phyloP scores from a whole-genome alignment of 2,329 filamentous ascomycete genomes.

The Malbranchea cinnamomea region DNA sequence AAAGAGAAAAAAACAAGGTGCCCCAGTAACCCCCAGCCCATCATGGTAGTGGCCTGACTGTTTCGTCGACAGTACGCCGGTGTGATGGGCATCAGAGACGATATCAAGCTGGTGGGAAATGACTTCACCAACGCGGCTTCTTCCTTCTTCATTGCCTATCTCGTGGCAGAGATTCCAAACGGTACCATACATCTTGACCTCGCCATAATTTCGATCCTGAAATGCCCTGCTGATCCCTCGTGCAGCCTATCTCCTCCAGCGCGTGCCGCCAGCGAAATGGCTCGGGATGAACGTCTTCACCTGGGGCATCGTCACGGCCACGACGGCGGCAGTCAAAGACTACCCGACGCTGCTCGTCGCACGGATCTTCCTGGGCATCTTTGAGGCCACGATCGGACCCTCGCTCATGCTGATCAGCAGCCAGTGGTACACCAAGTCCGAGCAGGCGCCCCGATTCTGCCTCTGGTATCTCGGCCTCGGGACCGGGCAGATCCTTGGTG shows the following conservation, averaged over 20 bases:
- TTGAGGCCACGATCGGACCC: slow-evolving; percentile 19
- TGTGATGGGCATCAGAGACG: slow-evolving; percentile 47
- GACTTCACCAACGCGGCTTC: slow-evolving; percentile 49
- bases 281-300: slow-evolving; percentile 43
- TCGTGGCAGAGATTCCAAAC: slow-evolving; percentile 45
- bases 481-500: slow-evolving; percentile 24
- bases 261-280: slow-evolving; percentile 46
- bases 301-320: slow-evolving; percentile 42
- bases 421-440: slow-evolving; percentile 27
- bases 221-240: slow-evolving; percentile 1
- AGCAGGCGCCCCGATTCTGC: slow-evolving; percentile 40
- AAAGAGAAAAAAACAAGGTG: slow-evolving; percentile 50
- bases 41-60: too few species aligned
- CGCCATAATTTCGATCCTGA: neutral
- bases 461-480: slow-evolving; percentile 45
- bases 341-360: slow-evolving; percentile 18
- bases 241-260: slow-evolving; percentile 43
- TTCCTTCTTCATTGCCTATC: slow-evolving; percentile 47
- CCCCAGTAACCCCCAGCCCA: too few species aligned
- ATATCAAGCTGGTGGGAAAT: slow-evolving; percentile 41
- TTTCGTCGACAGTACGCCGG: slow-evolving; percentile 40
- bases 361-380: slow-evolving; percentile 17
- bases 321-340: slow-evolving; percentile 32
- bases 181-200: slow-evolving; percentile 22
- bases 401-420: slow-evolving; percentile 17